Base-by-base conservation (phyloP, 2,329 filamentous ascomycete species). In the Berkeleyomyces rouxiae region DNA sequence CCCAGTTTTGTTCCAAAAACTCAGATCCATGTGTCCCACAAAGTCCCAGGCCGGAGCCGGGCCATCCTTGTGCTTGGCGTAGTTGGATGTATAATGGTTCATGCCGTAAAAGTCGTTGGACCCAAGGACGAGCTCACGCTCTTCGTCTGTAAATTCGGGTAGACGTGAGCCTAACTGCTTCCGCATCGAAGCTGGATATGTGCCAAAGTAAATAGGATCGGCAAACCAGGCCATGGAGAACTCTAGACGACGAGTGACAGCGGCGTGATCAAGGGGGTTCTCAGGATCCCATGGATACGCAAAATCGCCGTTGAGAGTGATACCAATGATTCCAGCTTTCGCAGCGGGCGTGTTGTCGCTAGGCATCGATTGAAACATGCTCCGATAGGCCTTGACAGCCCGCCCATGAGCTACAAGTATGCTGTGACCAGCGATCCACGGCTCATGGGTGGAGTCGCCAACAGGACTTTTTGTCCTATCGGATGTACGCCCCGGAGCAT, bases 71-170 rank as follows among this genome's bases (percentile, higher is more conserved):
- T 91, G 85, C 72, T 84, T 85, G 75, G 95, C 84, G 75, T 88
- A 95, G 78, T 93, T 88, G 70, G 88, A 86, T 59, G 88, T 91
- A 78, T 95, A 95, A 78, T 90, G 87, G 78, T 95, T 95, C 88
- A 92, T 92, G 72, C 88, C 90, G 73, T 95, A 95, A 74, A 95
- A 95, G 77, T 95, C 90, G 72, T 93, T 93, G 71, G 85, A 89
- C n/a, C 87, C 88, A 69, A 86, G 79, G 55, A 95, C 83, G n/a
- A 93, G 77, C 1, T 81, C 82, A 33, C 77, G 73, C 70, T 95
- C 88, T 67, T 88, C 86, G 0, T 79, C 73, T 0, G 86, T 90
- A 72, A 88, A 93, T 53, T 78, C 76, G 4, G 90, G 90, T 58
- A 95, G 79, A 11, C 88, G 83, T 70, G 85, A 79, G 63, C 89